These are phyloP conservation scores for Cyclocybe cylindracea DNA, from an alignment of 768 basidiomycete species.

Conservation along the genomic window DNA sequence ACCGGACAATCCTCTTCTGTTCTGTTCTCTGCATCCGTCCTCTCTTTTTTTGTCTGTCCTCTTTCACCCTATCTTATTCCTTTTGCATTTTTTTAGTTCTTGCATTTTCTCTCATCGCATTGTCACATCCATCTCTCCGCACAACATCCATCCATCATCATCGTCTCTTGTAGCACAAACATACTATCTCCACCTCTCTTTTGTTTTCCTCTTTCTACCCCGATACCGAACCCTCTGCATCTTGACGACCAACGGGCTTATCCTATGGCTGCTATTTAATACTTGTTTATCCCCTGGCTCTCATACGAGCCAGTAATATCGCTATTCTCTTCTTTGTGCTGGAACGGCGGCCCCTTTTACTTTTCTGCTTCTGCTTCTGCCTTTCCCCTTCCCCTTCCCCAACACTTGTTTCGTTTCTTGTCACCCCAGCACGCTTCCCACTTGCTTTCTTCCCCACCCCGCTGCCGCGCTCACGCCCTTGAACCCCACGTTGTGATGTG, in stretches of 20 bases:
- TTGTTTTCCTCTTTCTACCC: background rate
- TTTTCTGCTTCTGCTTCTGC: background rate
- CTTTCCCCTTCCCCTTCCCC: background rate
- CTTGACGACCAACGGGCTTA: slow-evolving; percentile 19
- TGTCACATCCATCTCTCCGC: slow-evolving; percentile 7
- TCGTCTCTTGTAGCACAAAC: slow-evolving; percentile 13
- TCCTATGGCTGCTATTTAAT: slow-evolving; percentile 26
- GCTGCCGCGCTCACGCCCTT: too few species aligned
- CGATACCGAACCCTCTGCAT: slow-evolving; percentile 10
- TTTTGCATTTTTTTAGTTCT: slow-evolving; percentile 6
- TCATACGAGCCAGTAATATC: slow-evolving; percentile 13
- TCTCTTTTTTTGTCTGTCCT: background rate
- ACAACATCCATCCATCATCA: slow-evolving; percentile 10
- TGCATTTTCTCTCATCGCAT: background rate
- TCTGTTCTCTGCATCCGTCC: slow-evolving; percentile 4
- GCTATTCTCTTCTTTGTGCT: slow-evolving; percentile 11
- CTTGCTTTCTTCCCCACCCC: too few species aligned
- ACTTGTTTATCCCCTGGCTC: slow-evolving; percentile 8
- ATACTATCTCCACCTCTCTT: slow-evolving; percentile 8
- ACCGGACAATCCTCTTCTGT: slow-evolving; percentile 9
- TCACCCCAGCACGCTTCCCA: too few species aligned
- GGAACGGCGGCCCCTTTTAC: background rate
- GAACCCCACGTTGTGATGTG: too few species aligned
- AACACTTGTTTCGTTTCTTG: background rate
- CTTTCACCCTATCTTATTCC: slow-evolving; percentile 14